These are phyloP conservation scores for Boletus huronensis DNA, from an alignment of 768 basidiomycete species.

Conservation along the genomic window DNA sequence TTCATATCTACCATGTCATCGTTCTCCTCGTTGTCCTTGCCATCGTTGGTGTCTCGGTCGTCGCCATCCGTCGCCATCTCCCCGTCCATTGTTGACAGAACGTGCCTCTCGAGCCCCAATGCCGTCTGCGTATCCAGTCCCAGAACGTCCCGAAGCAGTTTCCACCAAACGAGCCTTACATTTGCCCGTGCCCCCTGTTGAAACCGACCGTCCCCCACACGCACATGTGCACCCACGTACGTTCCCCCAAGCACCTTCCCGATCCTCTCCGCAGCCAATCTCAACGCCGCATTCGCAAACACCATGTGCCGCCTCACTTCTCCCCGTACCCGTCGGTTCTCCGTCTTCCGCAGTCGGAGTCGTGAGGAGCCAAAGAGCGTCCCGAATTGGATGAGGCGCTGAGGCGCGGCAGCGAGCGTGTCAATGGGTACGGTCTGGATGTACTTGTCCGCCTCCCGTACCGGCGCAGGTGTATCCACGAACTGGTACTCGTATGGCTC, in stretches of 20 bases:
- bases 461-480: constrained; percentile 14
- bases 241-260: constrained; percentile 38
- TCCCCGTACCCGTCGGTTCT: constrained; percentile 42
- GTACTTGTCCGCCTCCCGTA: constrained; percentile 13
- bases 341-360: constrained; percentile 44
- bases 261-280: constrained; percentile 43
- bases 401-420: constrained; percentile 9
- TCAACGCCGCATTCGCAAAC: constrained; percentile 48
- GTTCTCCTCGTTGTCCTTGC: neutral
- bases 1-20: neutral
- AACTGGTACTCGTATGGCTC: constrained; percentile 49
- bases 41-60: neutral
- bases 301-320: constrained; percentile 55
- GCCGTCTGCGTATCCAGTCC: constrained; percentile 38
- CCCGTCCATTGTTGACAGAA: neutral
- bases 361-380: constrained; percentile 76
- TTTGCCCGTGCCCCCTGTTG: constrained; percentile 39
- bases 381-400: constrained; percentile 65
- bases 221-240: constrained; percentile 65
- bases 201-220: constrained; percentile 69
- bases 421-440: constrained; percentile 4
- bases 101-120: constrained; percentile 24
- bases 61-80: neutral
- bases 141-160: constrained; percentile 49
- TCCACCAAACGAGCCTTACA: constrained; percentile 52